Evolutionary conservation across 2,329 filamentous ascomycete species (phyloP), one percentile per base, ranked within the genome.

Genomic region (Cytospora paraplurivora): DNA sequence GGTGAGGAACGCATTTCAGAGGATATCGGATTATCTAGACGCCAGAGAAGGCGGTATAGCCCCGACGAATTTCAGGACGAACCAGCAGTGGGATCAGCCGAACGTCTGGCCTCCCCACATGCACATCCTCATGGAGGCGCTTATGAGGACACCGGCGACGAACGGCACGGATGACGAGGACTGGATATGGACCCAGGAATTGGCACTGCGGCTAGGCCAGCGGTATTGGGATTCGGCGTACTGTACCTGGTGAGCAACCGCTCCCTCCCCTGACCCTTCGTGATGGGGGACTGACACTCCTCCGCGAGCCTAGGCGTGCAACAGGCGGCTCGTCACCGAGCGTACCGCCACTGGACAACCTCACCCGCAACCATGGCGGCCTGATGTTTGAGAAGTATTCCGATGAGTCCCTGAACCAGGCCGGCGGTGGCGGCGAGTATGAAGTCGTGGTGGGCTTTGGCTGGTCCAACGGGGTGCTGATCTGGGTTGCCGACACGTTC

Each of bases 371-470:
- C 7, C 75, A 78, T 21, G 74, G 74, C 8, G 88, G 88, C 27
- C 85, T 84, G 71, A 89, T 90, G 78, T 90, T 90, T 71, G 88
- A 90, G 73, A 90, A 90, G 78, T 90, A 90, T 71, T 78, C 77
- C 13, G 85, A 88, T 68, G 83, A 82, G 62, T 75, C 82, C 8
- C 85, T 81, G 53, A 87, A 88, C 66, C 82, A 81, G 0, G 85
- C 84, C 1, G 88, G 88, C 34, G 77, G 85, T 7, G 88, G 88
- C 7, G 88, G 88, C 67, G 88, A 90, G 77, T 90, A 90, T 72
- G 81, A 84, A 60, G 87, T 90, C 7, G 87, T 89, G 3, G 85
- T 89, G 74, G 87, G 88, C 1, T 90, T 90, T 68, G 88, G 87
- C 7, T 90, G 88, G 88, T 85, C 84, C 1, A 90, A 90, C 68